A percentile compares a stretch with the other conserved stretches of the same genome.
Conservation (phyloP, 345 rosid species). For the Lagerstroemia speciosa region DNA sequence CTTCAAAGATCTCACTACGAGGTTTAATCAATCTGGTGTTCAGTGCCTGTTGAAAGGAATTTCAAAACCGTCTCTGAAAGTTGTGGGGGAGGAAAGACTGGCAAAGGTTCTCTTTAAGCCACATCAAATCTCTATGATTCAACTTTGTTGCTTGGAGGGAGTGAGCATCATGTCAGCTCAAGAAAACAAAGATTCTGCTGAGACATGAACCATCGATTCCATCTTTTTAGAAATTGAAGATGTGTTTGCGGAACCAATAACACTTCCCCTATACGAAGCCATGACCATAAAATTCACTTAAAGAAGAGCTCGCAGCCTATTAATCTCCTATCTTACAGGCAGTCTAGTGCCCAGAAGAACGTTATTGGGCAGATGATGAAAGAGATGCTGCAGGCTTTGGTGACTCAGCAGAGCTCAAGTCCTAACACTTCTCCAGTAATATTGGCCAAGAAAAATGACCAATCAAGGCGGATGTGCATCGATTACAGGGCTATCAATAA, state of each 20-base stretch:
- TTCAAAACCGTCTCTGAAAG: no score
- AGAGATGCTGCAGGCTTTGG: neutral
- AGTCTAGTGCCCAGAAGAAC: neutral
- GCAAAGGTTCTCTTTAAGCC: no score
- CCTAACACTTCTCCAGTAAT: neutral
- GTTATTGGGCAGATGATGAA: neutral
- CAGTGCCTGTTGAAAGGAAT: neutral
- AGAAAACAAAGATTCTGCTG: neutral
- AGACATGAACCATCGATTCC: no score
- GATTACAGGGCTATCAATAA: neutral
- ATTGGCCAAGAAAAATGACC: neutral
- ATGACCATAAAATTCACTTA: neutral
- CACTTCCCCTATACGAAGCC: neutral
- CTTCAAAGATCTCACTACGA: neutral
- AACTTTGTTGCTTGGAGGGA: no score
- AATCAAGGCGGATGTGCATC: slow-evolving; percentile 1
- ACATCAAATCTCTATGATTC: no score
- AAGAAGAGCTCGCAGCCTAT: neutral
- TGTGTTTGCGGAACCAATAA: neutral
- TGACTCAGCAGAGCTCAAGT: neutral
- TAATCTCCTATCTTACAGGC: neutral
- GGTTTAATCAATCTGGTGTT: neutral
- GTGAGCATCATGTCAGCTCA: no score
- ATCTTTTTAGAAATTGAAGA: neutral
- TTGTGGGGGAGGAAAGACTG: no score